Evolutionary conservation across 2,329 filamentous ascomycete species (phyloP).

Genomic region (Curvularia eragrostidis): DNA sequence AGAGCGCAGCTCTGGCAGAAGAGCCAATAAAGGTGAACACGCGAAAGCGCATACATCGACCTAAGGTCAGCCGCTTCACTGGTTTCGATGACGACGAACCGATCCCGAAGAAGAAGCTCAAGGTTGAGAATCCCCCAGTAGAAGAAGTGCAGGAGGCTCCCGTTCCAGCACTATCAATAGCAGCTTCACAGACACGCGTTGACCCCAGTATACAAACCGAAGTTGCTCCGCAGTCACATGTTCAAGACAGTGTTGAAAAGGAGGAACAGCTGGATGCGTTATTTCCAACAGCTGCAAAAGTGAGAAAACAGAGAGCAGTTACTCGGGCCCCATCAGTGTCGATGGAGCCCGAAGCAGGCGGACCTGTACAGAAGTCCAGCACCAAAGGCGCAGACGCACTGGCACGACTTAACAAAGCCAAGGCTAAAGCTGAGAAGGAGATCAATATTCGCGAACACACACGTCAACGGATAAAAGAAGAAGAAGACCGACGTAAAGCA

Average conservation of each 20-base stretch:
- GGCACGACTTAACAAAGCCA: slow-evolving; percentile 47
- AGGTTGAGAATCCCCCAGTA: slow-evolving; percentile 36
- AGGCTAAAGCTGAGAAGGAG: slow-evolving; percentile 60
- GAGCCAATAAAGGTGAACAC: slow-evolving; percentile 36
- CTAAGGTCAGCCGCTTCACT: slow-evolving; percentile 66
- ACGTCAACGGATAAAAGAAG: slow-evolving; percentile 58
- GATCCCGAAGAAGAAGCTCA: slow-evolving; percentile 36
- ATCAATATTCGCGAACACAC: slow-evolving; percentile 65
- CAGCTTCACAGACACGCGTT: slow-evolving; percentile 25
- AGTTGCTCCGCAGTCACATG: slow-evolving; percentile 40
- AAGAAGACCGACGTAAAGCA: slow-evolving; percentile 60
- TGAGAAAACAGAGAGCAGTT: slow-evolving; percentile 73
- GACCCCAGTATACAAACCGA: slow-evolving; percentile 32
- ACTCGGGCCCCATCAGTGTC: slow-evolving; percentile 39
- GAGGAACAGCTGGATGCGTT: slow-evolving; percentile 72
- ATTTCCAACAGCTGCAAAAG: slow-evolving; percentile 75
- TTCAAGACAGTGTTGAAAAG: slow-evolving; percentile 47
- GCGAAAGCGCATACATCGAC: slow-evolving; percentile 44
- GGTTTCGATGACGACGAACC: slow-evolving; percentile 69
- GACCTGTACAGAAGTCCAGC: slow-evolving; percentile 23
- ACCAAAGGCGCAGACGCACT: slow-evolving; percentile 49
- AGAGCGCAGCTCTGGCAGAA: slow-evolving; percentile 19
- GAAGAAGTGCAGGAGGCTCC: slow-evolving; percentile 34
- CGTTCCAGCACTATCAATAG: slow-evolving; percentile 4
- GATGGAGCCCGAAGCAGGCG: slow-evolving; percentile 50